These are phyloP conservation scores for Dactylonectria macrodidyma DNA, from an alignment of 2,329 filamentous ascomycete genomes.

Conservation along the genomic window DNA sequence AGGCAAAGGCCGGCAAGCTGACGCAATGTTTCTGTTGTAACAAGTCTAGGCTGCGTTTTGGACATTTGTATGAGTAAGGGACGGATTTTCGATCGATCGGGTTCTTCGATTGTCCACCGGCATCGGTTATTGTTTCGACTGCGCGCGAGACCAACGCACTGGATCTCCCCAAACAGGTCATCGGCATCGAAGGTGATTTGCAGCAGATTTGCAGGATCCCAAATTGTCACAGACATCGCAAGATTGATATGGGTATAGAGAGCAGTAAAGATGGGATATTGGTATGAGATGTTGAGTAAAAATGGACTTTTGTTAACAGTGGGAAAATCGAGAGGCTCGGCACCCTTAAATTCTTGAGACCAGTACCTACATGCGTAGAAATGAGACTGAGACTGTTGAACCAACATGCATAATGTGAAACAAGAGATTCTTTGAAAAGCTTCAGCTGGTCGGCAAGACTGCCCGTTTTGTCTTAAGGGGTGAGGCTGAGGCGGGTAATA, in stretches of 20 bases:
- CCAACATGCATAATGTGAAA: neutral
- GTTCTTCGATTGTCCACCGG: conserved; percentile 14
- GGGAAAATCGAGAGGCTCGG: neutral
- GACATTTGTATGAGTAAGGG: conserved; percentile 5
- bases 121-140: conserved; percentile 11
- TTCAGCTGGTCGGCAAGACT: neutral
- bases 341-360: neutral
- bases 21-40: conserved; percentile 1
- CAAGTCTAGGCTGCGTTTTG: neutral
- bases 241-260: neutral
- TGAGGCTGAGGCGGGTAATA: neutral
- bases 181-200: conserved; percentile 4
- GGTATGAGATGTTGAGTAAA: neutral
- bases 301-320: neutral
- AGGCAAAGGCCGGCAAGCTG: conserved; percentile 6
- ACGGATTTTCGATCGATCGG: neutral
- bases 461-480: neutral
- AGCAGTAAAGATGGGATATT: neutral
- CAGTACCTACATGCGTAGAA: neutral
- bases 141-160: conserved; percentile 11
- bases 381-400: too few species aligned
- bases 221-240: neutral
- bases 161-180: conserved; percentile 6
- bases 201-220: conserved; percentile 12
- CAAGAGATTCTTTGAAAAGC: neutral